Conservation (phyloP, 495 filamentous ascomycete species). For the Pyrenopolyporus hunteri region DNA sequence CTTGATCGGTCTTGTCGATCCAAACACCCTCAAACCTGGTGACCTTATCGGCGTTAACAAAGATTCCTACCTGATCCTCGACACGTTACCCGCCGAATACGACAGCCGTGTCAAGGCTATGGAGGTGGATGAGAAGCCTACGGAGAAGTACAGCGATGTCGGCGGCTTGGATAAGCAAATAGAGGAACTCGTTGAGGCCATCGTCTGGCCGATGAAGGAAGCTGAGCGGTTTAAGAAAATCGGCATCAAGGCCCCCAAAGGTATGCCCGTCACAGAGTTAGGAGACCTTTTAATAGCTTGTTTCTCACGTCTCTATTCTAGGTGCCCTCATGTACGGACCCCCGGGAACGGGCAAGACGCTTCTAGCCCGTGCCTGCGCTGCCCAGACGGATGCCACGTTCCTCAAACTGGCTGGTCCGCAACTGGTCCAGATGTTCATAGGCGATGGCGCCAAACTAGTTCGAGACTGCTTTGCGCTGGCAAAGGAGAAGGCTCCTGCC, state of each 20-base stretch:
- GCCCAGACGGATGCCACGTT: slow-evolving; percentile 99
- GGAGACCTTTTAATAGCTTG: background rate
- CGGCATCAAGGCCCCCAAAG: slow-evolving; percentile 99
- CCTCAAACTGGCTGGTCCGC: slow-evolving; percentile 96
- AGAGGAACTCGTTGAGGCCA: slow-evolving; percentile 98
- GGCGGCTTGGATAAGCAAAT: slow-evolving; percentile 99
- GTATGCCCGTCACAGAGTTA: slow-evolving; percentile 55
- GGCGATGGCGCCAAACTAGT: slow-evolving; percentile 98
- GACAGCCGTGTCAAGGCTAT: slow-evolving; percentile 99
- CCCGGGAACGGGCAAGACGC: slow-evolving; percentile 95
- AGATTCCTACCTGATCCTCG: slow-evolving; percentile 97
- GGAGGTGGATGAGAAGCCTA: slow-evolving; percentile 99
- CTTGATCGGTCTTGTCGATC: slow-evolving; percentile 95
- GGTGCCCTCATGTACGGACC: slow-evolving; percentile 99
- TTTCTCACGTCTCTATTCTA: slow-evolving; percentile 49
- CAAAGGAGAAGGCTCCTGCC: slow-evolving; percentile 96
- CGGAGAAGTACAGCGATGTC: slow-evolving; percentile 98
- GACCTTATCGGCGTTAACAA: slow-evolving; percentile 99
- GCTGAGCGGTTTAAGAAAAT: slow-evolving; percentile 99
- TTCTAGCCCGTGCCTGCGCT: slow-evolving; percentile 94
- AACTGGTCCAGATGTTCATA: slow-evolving; percentile 99
- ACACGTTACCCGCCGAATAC: slow-evolving; percentile 98
- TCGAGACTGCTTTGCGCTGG: slow-evolving; percentile 94
- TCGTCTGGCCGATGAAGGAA: slow-evolving; percentile 99
- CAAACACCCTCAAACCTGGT: slow-evolving; percentile 87